phyloP scores from a whole-genome alignment of 495 filamentous ascomycete genomes.

The Aspergillus nanangensis region DNA sequence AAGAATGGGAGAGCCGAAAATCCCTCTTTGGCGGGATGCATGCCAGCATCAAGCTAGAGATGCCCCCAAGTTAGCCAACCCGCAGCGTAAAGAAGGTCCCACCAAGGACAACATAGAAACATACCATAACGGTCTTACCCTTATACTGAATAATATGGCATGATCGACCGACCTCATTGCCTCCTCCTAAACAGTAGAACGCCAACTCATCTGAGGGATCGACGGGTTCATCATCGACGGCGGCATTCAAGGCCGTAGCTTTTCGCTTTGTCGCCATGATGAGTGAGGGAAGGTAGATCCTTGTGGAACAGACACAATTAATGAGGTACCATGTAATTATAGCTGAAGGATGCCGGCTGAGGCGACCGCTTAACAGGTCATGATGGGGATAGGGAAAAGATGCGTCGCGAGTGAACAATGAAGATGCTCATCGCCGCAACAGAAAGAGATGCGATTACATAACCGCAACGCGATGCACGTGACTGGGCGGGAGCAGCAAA shows the following conservation, averaged over 20 bases:
- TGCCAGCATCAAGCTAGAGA: conserved; percentile 97
- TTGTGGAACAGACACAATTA: too few species aligned
- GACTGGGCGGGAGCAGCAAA: conserved; percentile 17
- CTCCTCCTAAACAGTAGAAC: conserved; percentile 90
- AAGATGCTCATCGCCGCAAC: too few species aligned
- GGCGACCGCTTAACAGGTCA: too few species aligned
- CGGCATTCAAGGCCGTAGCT: conserved; percentile 58
- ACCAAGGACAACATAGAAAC: conserved; percentile 17
- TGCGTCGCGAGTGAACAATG: too few species aligned
- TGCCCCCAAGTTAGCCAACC: too few species aligned
- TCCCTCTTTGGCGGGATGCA: conserved; percentile 96
- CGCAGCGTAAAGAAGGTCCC: background rate
- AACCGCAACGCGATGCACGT: conserved; percentile 8
- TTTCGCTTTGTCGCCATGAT: conserved; percentile 75
- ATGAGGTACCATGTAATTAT: too few species aligned
- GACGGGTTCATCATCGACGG: conserved; percentile 60
- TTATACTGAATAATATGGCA: conserved; percentile 99
- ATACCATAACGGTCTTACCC: conserved; percentile 96
- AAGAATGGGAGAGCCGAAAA: conserved; percentile 93
- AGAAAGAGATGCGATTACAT: conserved; percentile 7
- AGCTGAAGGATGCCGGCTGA: too few species aligned
- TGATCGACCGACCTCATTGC: conserved; percentile 94
- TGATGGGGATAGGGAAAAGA: too few species aligned
- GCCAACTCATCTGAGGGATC: conserved; percentile 83
- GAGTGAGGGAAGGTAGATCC: background rate